Evolutionary conservation across 2,329 filamentous ascomycete species (phyloP).

Genomic region (Cladophialophora immunda): DNA sequence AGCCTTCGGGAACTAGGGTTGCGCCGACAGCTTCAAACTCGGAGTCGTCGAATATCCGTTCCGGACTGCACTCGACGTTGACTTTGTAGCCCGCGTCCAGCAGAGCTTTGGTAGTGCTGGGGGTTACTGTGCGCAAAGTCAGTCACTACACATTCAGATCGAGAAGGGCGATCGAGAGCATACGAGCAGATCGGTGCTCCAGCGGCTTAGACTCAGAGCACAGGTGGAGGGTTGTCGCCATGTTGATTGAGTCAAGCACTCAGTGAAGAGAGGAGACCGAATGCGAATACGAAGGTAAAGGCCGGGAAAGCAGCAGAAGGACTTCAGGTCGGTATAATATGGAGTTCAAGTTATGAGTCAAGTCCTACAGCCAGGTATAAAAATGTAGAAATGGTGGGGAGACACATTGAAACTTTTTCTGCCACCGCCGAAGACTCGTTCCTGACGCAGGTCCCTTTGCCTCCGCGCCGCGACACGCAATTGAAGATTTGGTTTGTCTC

Average conservation of each 20-base stretch:
- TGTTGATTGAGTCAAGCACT: slow-evolving; percentile 26
- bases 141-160: neutral
- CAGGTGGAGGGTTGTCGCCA: slow-evolving; percentile 40
- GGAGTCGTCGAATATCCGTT: slow-evolving; percentile 66
- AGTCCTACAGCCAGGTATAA: slow-evolving; percentile 13
- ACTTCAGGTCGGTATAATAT: neutral
- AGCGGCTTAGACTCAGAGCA: slow-evolving; percentile 41
- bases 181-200: slow-evolving; percentile 41
- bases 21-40: slow-evolving; percentile 72
- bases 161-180: neutral
- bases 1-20: slow-evolving; percentile 70
- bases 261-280: neutral
- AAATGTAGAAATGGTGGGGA: slow-evolving; percentile 15
- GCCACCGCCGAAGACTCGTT: slow-evolving; percentile 25
- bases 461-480: neutral
- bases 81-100: slow-evolving; percentile 75
- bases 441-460: neutral
- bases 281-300: neutral
- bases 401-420: slow-evolving; percentile 30
- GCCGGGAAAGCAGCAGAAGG: neutral
- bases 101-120: slow-evolving; percentile 66
- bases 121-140: slow-evolving; percentile 46
- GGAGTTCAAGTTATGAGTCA: slow-evolving; percentile 31
- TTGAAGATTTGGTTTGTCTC: neutral
- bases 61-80: slow-evolving; percentile 72